Percentiles rank a stretch among this genome's conserved stretches.
phyloP scores from a whole-genome alignment of 1,284 basidiomycete species.

The Calocybe gambosa region DNA sequence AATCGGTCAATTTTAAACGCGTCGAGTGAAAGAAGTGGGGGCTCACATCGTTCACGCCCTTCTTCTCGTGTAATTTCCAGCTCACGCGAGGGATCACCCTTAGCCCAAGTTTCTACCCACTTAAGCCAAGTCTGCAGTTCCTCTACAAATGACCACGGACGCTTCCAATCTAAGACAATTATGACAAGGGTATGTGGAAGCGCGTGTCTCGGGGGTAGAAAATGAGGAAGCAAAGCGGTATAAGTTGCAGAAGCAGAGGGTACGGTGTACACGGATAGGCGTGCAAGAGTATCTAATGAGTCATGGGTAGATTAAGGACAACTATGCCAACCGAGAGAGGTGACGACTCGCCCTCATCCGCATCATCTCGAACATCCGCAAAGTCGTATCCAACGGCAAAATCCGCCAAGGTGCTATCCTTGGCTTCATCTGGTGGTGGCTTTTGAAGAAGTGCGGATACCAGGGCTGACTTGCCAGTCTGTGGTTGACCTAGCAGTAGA shows the following conservation, averaged over 20 bases:
- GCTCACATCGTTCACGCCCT: constrained; percentile 74
- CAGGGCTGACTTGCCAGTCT: constrained; percentile 72
- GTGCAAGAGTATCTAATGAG: constrained; percentile 70
- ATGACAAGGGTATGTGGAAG: constrained; percentile 79
- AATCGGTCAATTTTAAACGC: constrained; percentile 9
- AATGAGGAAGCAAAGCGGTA: constrained; percentile 75
- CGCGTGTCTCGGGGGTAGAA: constrained; percentile 66
- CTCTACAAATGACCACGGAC: constrained; percentile 87
- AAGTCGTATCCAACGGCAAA: constrained; percentile 87
- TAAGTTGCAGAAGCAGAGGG: constrained; percentile 75
- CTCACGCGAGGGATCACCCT: constrained; percentile 63
- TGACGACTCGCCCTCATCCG: constrained; percentile 70
- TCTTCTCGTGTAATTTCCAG: constrained; percentile 70
- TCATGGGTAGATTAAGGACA: constrained; percentile 7
- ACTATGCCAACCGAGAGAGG: constrained; percentile 5
- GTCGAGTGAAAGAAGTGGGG: constrained; percentile 14
- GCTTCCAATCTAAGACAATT: constrained; percentile 94
- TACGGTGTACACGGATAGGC: constrained; percentile 84
- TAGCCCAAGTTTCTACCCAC: constrained; percentile 80
- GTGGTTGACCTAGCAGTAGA: constrained; percentile 72
- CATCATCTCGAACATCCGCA: constrained; percentile 80
- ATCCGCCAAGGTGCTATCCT: constrained; percentile 51
- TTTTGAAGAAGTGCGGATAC: constrained; percentile 68
- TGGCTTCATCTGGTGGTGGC: constrained; percentile 45
- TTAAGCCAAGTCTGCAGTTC: constrained; percentile 82